phyloP scores from a whole-genome alignment of 495 filamentous ascomycete species.

The Talaromyces thailandensis region DNA sequence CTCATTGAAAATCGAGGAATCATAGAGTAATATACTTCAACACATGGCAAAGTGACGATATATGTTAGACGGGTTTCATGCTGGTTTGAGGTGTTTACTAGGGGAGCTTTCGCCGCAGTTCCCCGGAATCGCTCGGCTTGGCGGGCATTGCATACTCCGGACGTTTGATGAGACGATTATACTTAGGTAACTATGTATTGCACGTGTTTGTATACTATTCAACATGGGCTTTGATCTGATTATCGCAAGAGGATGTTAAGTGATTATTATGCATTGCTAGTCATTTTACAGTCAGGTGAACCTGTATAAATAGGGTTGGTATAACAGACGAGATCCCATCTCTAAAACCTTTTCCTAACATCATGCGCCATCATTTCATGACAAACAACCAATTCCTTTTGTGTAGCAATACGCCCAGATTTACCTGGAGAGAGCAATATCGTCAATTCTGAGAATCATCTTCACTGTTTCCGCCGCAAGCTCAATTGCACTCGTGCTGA shows the following conservation, averaged over 20 bases:
- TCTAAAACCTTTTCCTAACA: slow-evolving; percentile 1
- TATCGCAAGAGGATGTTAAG: neutral
- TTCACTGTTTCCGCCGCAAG: slow-evolving; percentile 96
- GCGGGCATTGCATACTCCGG: neutral
- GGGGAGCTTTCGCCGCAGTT: neutral
- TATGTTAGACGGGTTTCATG: neutral
- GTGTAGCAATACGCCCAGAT: neutral
- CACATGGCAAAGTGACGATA: neutral
- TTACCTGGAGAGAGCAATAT: slow-evolving; percentile 68
- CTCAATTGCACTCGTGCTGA: slow-evolving; percentile 95
- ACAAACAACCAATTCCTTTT: slow-evolving; percentile 3
- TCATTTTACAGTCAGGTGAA: slow-evolving; percentile 1
- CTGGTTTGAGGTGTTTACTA: neutral
- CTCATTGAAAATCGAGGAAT: neutral
- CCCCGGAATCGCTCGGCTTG: neutral
- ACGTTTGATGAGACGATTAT: neutral
- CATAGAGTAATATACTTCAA: neutral
- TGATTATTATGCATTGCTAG: neutral
- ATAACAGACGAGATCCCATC: neutral
- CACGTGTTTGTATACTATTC: too few species aligned
- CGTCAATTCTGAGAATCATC: slow-evolving; percentile 96
- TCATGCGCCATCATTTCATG: slow-evolving; percentile 4
- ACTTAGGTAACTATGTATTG: too few species aligned
- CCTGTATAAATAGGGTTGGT: neutral
- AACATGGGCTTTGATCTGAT: too few species aligned